These are phyloP conservation scores for Rasamsonia emersonii DNA, from an alignment of 2,329 filamentous ascomycete genomes.

Conservation along the genomic window DNA sequence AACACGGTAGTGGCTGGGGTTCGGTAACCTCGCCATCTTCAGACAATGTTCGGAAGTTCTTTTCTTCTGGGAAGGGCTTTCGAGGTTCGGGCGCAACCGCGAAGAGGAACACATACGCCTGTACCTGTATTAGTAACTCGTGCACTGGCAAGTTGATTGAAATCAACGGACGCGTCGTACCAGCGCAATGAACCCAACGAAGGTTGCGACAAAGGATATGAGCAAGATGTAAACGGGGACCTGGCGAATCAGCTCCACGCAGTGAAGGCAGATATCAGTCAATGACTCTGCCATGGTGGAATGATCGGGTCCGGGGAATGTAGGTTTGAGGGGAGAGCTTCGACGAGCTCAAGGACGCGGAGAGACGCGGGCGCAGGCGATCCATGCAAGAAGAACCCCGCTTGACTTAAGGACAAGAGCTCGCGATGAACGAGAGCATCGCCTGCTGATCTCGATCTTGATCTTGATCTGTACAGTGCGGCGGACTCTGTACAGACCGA, in stretches of 20 bases:
- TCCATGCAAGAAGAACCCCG: too few species aligned
- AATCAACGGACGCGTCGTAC: not conserved
- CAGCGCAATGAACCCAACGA: not conserved
- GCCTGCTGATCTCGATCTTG: too few species aligned
- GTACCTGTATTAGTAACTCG: not conserved
- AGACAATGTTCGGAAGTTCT: conserved; percentile 69
- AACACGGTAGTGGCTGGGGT: conserved; percentile 63
- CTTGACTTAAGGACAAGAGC: too few species aligned
- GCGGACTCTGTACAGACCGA: too few species aligned
- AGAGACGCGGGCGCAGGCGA: too few species aligned
- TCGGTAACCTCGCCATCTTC: conserved; percentile 51
- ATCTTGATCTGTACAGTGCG: too few species aligned
- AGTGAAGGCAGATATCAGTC: not conserved
- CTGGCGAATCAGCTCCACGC: not conserved
- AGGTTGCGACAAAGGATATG: not conserved
- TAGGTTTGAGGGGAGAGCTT: too few species aligned
- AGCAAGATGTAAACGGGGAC: not conserved
- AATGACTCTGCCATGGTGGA: not conserved
- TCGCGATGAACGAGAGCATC: too few species aligned
- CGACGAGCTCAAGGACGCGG: too few species aligned
- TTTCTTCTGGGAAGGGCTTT: conserved; percentile 65
- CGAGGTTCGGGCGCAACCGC: conserved; percentile 76
- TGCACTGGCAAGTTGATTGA: not conserved
- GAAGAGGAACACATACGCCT: conserved; percentile 55
- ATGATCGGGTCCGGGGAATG: too few species aligned